Conservation (phyloP, 495 filamentous ascomycete genomes). For the Aspergillus steynii region DNA sequence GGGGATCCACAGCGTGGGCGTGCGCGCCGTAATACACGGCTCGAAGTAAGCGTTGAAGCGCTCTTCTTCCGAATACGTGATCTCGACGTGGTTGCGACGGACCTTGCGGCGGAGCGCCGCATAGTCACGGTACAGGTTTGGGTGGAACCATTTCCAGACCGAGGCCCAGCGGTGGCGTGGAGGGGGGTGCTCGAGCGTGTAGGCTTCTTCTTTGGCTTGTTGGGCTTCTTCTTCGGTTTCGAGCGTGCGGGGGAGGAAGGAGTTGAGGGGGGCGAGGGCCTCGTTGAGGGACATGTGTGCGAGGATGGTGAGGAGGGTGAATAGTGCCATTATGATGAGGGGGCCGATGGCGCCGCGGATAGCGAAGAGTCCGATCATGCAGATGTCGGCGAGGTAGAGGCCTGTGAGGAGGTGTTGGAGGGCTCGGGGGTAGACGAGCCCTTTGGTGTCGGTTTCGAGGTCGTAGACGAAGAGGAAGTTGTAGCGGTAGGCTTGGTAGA, state of each 20-base stretch:
- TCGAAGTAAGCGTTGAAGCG: slow-evolving; percentile 62
- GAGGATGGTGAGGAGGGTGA: slow-evolving; percentile 72
- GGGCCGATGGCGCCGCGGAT: slow-evolving; percentile 70
- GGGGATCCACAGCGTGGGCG: slow-evolving; percentile 70
- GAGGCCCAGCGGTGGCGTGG: slow-evolving; percentile 18
- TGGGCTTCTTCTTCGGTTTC: slow-evolving; percentile 47
- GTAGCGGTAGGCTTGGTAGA: slow-evolving; percentile 90
- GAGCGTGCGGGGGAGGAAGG: slow-evolving; percentile 66
- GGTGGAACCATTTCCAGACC: slow-evolving; percentile 71
- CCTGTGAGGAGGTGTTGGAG: slow-evolving; percentile 84
- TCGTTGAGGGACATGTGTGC: slow-evolving; percentile 77
- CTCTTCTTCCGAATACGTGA: slow-evolving; percentile 56
- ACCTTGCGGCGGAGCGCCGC: slow-evolving; percentile 66
- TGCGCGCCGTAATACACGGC: slow-evolving; percentile 60
- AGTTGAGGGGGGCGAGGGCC: slow-evolving; percentile 71
- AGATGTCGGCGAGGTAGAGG: slow-evolving; percentile 78
- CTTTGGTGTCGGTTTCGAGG: slow-evolving; percentile 80
- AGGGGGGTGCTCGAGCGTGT: slow-evolving; percentile 11
- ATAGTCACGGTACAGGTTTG: slow-evolving; percentile 74
- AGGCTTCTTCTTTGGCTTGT: slow-evolving; percentile 36
- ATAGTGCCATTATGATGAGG: slow-evolving; percentile 73
- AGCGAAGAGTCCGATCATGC: slow-evolving; percentile 83
- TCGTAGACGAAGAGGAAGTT: slow-evolving; percentile 90
- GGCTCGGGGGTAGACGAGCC: slow-evolving; percentile 81
- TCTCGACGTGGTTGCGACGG: slow-evolving; percentile 55